These are phyloP conservation scores for Penstemon eatonii DNA, from an alignment of 257 asterid genomes.

Conservation along the genomic window DNA sequence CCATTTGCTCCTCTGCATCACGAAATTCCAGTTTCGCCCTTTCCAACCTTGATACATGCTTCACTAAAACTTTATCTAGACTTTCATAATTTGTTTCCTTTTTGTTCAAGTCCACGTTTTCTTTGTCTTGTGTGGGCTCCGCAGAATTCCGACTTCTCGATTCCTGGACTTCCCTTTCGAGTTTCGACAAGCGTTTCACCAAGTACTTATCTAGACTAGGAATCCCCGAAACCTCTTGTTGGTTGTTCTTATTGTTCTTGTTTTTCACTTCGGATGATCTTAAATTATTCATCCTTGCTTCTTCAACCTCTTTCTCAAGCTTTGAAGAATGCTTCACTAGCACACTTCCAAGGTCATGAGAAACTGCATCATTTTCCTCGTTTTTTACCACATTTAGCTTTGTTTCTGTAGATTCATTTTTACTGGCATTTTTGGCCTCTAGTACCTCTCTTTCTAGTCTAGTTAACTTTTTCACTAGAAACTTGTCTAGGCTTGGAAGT, in stretches of 20 bases:
- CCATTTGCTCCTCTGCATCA: constrained; percentile 42
- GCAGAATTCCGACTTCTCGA: constrained; percentile 46
- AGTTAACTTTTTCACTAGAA: constrained; percentile 76
- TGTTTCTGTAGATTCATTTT: constrained; percentile 39
- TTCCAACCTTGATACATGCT: constrained; percentile 79
- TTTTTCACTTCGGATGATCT: constrained; percentile 26
- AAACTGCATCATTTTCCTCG: constrained; percentile 25
- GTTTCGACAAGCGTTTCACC: constrained; percentile 68
- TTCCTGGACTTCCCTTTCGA: constrained; percentile 80
- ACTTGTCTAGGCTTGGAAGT: constrained; percentile 80
- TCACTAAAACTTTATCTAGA: constrained; percentile 68
- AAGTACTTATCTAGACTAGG: constrained; percentile 74
- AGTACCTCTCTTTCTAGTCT: constrained; percentile 90
- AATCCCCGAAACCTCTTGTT: constrained; percentile 36
- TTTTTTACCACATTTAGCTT: constrained; percentile 25
- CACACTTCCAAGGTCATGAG: constrained; percentile 50
- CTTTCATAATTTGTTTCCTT: constrained; percentile 45
- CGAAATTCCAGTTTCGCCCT: constrained; percentile 50
- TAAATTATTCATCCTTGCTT: constrained; percentile 37
- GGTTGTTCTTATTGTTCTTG: constrained; percentile 27
- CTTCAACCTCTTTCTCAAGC: constrained; percentile 66
- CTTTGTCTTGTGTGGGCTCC: constrained; percentile 41
- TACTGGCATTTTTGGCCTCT: constrained; percentile 73
- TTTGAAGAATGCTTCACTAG: constrained; percentile 55
- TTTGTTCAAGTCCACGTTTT: constrained; percentile 53